A percentile compares a stretch with the other conserved stretches of the same genome.
Conservation (phyloP, 139 green algal species). For the Pleodorina starrii region DNA sequence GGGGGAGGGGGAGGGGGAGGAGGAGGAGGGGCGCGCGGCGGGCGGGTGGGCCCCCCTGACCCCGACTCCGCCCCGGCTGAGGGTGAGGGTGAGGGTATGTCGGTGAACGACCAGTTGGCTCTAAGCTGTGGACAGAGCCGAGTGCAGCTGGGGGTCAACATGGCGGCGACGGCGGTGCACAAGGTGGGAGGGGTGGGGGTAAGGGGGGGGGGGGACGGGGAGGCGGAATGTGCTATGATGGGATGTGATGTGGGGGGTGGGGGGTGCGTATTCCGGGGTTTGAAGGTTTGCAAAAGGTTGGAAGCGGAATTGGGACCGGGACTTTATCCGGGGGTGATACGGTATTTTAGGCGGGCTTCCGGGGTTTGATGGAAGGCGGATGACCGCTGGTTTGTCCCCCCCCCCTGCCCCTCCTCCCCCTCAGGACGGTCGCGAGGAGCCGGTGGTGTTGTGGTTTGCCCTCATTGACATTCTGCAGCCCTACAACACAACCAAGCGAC, state of each 20-base stretch:
- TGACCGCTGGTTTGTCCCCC: too few species aligned
- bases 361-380: too few species aligned
- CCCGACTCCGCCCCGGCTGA: not conserved
- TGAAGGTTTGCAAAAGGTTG: too few species aligned
- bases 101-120: conserved; percentile 41
- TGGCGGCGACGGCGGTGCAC: conserved; percentile 69
- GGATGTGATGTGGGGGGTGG: too few species aligned
- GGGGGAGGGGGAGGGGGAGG: too few species aligned
- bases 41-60: too few species aligned
- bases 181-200: not conserved
- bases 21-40: too few species aligned
- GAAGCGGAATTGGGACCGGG: too few species aligned
- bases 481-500: conserved; percentile 32
- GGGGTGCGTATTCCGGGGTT: too few species aligned
- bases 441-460: conserved; percentile 91
- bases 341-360: too few species aligned
- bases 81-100: not conserved
- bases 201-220: not conserved
- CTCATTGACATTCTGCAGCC: conserved; percentile 93
- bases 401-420: not conserved
- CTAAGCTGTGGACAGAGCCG: conserved; percentile 38
- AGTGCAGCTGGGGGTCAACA: conserved; percentile 77
- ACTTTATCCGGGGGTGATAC: too few species aligned
- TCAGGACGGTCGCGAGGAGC: conserved; percentile 53
- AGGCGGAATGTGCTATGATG: too few species aligned